A percentile compares a stretch with the other conserved stretches of the same genome.
These are phyloP conservation scores for Ogataea kodamae DNA, from an alignment of 805 yeast genomes.

Conservation along the genomic window DNA sequence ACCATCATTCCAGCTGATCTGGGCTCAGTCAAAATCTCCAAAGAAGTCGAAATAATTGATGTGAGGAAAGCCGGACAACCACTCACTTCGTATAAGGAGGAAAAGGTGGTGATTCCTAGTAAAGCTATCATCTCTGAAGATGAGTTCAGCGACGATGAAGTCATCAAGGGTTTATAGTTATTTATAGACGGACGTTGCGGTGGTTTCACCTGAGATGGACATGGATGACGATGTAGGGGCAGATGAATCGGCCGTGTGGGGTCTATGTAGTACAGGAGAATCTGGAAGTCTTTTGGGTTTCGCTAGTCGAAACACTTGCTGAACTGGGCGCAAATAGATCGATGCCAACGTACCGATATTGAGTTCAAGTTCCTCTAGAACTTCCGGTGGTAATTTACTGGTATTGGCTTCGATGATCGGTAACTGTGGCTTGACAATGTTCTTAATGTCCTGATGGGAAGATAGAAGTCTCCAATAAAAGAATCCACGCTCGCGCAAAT, in stretches of 20 bases:
- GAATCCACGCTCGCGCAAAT: constrained; percentile 78
- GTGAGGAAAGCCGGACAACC: constrained; percentile 29
- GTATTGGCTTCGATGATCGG: constrained; percentile 67
- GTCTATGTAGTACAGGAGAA: constrained; percentile 43
- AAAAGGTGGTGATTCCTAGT: constrained; percentile 14
- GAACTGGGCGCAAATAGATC: constrained; percentile 77
- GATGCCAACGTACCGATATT: constrained; percentile 81
- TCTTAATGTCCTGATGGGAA: constrained; percentile 38
- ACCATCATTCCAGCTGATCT: constrained; percentile 55
- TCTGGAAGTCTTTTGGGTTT: constrained; percentile 46
- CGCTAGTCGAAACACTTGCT: constrained; percentile 70
- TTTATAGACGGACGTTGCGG: constrained; percentile 7
- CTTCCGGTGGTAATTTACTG: constrained; percentile 63
- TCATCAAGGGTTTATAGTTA: constrained; percentile 9
- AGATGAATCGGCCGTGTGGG: constrained; percentile 8
- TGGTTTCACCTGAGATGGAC: constrained; percentile 6
- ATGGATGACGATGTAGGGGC: constrained; percentile 7
- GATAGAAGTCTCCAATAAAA: constrained; percentile 83
- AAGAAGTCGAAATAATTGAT: constrained; percentile 54
- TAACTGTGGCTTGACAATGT: constrained; percentile 54
- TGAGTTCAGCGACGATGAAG: constrained; percentile 24
- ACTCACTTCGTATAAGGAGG: constrained; percentile 23
- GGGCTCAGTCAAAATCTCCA: constrained; percentile 52
- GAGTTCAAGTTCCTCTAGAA: constrained; percentile 78
- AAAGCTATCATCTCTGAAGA: constrained; percentile 15